Conservation (phyloP, 306 rosid species). For the Morella rubra region DNA sequence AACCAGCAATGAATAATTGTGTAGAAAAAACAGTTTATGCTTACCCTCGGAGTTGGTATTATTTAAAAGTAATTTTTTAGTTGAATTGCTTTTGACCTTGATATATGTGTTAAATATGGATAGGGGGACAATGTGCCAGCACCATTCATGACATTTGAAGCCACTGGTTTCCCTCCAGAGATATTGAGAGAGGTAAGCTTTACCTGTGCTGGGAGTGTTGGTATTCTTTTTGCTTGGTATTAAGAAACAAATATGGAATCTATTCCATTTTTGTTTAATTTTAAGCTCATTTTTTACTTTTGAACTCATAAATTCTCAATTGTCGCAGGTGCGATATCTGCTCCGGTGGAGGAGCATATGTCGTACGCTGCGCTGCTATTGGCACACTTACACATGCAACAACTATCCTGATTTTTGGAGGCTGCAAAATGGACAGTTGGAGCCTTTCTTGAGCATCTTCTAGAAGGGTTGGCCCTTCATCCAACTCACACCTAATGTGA, state of each 20-base stretch:
- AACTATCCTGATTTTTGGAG: slow-evolving; percentile 94
- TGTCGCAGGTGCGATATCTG: slow-evolving; percentile 99
- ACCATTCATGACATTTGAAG: slow-evolving; percentile 88
- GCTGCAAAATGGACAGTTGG: slow-evolving; percentile 99
- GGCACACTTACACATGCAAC: slow-evolving; percentile 95
- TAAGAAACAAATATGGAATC: slow-evolving; percentile 35
- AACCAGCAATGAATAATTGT: too few species aligned
- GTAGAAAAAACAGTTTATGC: too few species aligned
- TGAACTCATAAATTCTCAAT: slow-evolving; percentile 83
- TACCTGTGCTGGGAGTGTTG: slow-evolving; percentile 19
- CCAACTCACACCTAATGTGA: slow-evolving; percentile 95
- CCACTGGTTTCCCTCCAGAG: slow-evolving; percentile 94
- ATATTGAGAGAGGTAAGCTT: slow-evolving; percentile 87
- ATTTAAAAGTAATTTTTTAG: background rate
- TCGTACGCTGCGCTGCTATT: slow-evolving; percentile 99
- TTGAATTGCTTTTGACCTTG: slow-evolving; percentile 20
- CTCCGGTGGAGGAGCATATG: slow-evolving; percentile 99
- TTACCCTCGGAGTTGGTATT: slow-evolving; percentile 6
- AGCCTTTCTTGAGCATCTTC: slow-evolving; percentile 97
- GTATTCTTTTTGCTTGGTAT: slow-evolving; percentile 24
- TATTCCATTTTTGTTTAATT: slow-evolving; percentile 27
- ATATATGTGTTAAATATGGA: slow-evolving; percentile 32
- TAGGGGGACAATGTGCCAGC: slow-evolving; percentile 98
- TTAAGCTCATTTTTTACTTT: slow-evolving; percentile 38
- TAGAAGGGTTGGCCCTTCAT: slow-evolving; percentile 88